Conservation (phyloP, 2,329 filamentous ascomycete genomes). For the Paecilomyces niveus region DNA sequence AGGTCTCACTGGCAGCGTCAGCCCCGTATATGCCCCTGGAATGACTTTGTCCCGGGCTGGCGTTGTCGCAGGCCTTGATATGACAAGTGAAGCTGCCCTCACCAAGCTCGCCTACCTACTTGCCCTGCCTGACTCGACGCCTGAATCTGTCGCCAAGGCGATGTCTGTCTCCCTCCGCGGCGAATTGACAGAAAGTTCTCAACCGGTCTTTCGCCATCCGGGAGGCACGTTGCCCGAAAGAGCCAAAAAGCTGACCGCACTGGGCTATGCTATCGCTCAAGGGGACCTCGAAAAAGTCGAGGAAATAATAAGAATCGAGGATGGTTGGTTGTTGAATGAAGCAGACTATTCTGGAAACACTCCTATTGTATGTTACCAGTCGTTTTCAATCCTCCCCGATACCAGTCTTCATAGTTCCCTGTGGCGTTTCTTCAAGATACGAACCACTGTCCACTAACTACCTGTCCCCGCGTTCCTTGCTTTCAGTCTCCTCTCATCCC, state of each 20-base stretch:
- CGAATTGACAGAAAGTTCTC: conserved; percentile 71
- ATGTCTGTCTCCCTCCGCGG: conserved; percentile 75
- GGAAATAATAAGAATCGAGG: conserved; percentile 61
- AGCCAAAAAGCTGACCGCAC: conserved; percentile 62
- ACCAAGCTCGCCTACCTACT: conserved; percentile 87
- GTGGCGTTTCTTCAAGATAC: background rate
- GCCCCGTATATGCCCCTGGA: conserved; percentile 68
- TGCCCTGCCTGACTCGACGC: conserved; percentile 57
- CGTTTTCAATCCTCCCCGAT: background rate
- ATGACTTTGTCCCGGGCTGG: conserved; percentile 74
- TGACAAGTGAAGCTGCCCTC: conserved; percentile 84
- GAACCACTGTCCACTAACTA: background rate
- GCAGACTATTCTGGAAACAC: conserved; percentile 80
- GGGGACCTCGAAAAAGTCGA: conserved; percentile 60
- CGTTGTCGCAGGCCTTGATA: conserved; percentile 80
- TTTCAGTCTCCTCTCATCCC: background rate
- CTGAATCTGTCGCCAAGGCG: conserved; percentile 57
- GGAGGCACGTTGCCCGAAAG: conserved; percentile 50
- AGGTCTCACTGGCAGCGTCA: conserved; percentile 62
- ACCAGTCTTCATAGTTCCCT: background rate
- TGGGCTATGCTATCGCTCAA: conserved; percentile 72
- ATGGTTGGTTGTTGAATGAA: conserved; percentile 62
- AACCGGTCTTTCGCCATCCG: conserved; percentile 70
- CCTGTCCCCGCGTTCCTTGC: background rate
- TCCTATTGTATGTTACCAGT: conserved; percentile 29